A percentile compares a stretch with the other conserved stretches of the same genome.
Conservation (phyloP, 768 basidiomycete genomes). For the Fomitopsis pulvina region DNA sequence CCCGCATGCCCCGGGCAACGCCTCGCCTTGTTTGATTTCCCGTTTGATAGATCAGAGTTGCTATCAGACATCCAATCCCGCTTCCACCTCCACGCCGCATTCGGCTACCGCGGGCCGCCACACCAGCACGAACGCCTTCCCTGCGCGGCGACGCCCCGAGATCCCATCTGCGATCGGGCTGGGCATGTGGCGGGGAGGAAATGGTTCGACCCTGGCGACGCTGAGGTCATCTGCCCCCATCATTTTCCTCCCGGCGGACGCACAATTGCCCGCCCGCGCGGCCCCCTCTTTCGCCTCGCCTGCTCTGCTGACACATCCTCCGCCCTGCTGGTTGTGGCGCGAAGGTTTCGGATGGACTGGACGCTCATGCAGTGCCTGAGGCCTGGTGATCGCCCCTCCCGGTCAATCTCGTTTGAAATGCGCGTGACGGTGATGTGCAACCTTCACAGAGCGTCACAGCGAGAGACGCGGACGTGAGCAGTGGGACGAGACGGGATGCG, state of each 20-base stretch:
- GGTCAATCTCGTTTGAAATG: not conserved
- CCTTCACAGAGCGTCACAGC: not conserved
- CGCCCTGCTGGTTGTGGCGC: no score
- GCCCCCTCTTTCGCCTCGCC: no score
- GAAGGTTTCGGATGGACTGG: no score
- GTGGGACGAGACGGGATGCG: not conserved
- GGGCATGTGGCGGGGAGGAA: slow-evolving; percentile 1
- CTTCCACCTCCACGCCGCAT: not conserved
- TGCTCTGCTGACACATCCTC: no score
- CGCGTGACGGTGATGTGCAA: not conserved
- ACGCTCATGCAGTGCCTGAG: not conserved
- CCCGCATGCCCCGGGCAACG: not conserved
- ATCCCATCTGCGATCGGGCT: slow-evolving; percentile 3
- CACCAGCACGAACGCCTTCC: not conserved
- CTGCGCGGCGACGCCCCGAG: not conserved
- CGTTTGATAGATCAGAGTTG: not conserved
- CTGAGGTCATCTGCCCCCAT: slow-evolving; percentile 4
- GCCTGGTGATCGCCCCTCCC: not conserved
- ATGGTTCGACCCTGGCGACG: slow-evolving; percentile 1
- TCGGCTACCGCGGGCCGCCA: not conserved
- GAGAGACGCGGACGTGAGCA: not conserved
- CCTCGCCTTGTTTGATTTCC: not conserved
- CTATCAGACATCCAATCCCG: no score
- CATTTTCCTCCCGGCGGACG: no score
- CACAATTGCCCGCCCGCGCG: no score